Percentiles rank a stretch among this genome's conserved stretches.
Evolutionary conservation across 257 asterid species (phyloP).

Genomic region (Rubia yunnanensis): DNA sequence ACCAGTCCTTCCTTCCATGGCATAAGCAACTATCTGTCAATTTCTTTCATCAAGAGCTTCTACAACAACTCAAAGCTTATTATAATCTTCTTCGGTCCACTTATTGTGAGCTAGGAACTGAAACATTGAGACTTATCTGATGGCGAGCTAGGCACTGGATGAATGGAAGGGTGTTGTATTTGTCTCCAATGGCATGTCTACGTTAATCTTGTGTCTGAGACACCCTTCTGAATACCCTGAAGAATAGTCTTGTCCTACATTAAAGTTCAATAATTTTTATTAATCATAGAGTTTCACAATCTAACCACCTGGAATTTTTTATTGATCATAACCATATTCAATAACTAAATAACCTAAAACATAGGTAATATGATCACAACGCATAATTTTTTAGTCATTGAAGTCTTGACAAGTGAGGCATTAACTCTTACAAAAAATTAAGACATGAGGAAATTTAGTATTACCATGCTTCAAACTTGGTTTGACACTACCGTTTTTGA

Average conservation of each 20-base stretch:
- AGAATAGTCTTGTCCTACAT: constrained; percentile 72
- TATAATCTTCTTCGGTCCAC: constrained; percentile 83
- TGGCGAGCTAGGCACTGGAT: constrained; percentile 88
- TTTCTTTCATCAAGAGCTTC: constrained; percentile 76
- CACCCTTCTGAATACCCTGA: constrained; percentile 59
- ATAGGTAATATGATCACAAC: background rate
- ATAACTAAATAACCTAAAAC: background rate
- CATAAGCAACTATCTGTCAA: constrained; percentile 79
- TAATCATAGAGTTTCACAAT: constrained; percentile 69
- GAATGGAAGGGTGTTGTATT: constrained; percentile 85
- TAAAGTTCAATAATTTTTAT: constrained; percentile 49
- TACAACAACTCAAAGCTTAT: constrained; percentile 67
- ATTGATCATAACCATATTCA: background rate
- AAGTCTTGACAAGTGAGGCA: background rate
- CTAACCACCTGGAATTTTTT: constrained; percentile 57
- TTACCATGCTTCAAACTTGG: background rate
- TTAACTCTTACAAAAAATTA: background rate
- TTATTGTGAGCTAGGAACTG: constrained; percentile 77
- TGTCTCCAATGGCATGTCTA: constrained; percentile 60
- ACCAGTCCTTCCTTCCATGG: constrained; percentile 75
- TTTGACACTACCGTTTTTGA: constrained; percentile 55
- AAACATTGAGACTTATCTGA: constrained; percentile 91
- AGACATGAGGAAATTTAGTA: background rate
- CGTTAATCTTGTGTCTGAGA: constrained; percentile 70
- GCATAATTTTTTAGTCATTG: background rate